A percentile compares a stretch with the other conserved stretches of the same genome.
These are phyloP conservation scores for Triticum dicoccoides DNA, from an alignment of 176 grass and related monocot genomes.

Conservation along the genomic window DNA sequence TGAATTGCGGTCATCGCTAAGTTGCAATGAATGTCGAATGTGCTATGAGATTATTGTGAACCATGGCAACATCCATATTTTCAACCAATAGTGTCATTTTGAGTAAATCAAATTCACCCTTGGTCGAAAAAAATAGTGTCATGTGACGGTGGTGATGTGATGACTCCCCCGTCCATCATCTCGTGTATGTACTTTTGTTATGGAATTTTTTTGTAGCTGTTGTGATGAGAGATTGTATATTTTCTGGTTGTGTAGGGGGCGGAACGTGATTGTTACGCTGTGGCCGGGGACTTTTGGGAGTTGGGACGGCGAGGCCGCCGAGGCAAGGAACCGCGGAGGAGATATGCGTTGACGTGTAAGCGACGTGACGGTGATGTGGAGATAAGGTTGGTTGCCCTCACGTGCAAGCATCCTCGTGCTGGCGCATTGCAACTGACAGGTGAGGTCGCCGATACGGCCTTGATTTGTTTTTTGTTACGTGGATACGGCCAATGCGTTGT, in stretches of 20 bases:
- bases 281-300: neutral
- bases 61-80: neutral
- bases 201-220: rapidly evolving
- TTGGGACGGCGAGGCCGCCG: neutral
- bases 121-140: too few species aligned
- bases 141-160: neutral
- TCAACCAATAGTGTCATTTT: neutral
- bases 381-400: slow-evolving; percentile 7
- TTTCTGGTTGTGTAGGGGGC: rapidly evolving
- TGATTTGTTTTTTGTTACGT: too few species aligned
- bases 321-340: neutral
- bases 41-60: too few species aligned
- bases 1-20: too few species aligned
- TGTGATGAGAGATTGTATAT: neutral
- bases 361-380: slow-evolving; percentile 12
- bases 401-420: neutral
- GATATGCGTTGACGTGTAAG: slow-evolving; percentile 38
- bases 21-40: too few species aligned
- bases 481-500: too few species aligned
- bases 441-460: rapidly evolving
- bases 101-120: too few species aligned
- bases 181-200: rapidly evolving
- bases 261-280: neutral
- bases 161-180: neutral
- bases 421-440: neutral